Conservation (phyloP, 257 asterid genomes). For the Echium plantagineum region DNA sequence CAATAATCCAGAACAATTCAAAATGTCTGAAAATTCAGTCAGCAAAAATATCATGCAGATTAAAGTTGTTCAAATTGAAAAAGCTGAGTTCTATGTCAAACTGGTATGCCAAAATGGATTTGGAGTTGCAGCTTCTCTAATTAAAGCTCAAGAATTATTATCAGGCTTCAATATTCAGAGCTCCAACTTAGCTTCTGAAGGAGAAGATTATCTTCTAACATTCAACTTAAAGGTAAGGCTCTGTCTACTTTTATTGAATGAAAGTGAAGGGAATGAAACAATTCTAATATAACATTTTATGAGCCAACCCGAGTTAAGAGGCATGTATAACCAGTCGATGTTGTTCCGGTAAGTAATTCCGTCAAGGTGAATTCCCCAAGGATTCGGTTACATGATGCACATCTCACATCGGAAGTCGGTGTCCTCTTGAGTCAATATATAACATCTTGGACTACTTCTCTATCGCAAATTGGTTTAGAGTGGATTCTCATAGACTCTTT, state of each 20-base stretch:
- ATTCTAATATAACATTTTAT: too few species aligned
- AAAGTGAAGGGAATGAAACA: too few species aligned
- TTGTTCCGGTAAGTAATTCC: too few species aligned
- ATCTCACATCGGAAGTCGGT: too few species aligned
- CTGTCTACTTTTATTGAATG: not conserved
- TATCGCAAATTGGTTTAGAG: too few species aligned
- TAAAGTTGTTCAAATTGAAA: slow-evolving; percentile 51
- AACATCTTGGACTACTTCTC: too few species aligned
- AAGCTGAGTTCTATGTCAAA: slow-evolving; percentile 46
- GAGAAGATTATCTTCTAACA: slow-evolving; percentile 37
- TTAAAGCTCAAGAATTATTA: slow-evolving; percentile 46
- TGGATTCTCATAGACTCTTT: too few species aligned
- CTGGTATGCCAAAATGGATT: slow-evolving; percentile 34
- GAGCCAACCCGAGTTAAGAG: too few species aligned
- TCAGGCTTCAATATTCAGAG: slow-evolving; percentile 37
- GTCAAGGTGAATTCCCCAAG: too few species aligned
- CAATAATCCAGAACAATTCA: slow-evolving; percentile 7
- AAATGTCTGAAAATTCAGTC: slow-evolving; percentile 12
- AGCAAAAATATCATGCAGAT: slow-evolving; percentile 54
- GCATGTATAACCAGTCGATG: too few species aligned
- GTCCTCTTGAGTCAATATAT: too few species aligned
- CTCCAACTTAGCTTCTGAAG: slow-evolving; percentile 43
- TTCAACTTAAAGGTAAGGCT: slow-evolving; percentile 52
- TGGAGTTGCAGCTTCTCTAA: slow-evolving; percentile 44
- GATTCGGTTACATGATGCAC: too few species aligned